Percentiles rank a stretch among this genome's conserved stretches.
Evolutionary conservation across 2,329 filamentous ascomycete genomes (phyloP).

Genomic region (Fusarium humuli): DNA sequence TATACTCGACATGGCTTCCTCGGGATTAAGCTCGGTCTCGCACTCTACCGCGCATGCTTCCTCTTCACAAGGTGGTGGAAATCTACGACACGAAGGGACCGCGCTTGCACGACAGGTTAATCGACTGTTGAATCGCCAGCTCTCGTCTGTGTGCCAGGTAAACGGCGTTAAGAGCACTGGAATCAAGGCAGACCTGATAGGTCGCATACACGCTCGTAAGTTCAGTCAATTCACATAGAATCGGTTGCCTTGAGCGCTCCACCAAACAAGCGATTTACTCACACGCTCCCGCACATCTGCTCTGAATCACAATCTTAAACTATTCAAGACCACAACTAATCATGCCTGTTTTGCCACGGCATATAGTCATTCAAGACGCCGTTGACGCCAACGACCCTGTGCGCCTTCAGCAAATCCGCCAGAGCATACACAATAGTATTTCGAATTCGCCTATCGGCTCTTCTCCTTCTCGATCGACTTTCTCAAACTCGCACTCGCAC

Average conservation of each 20-base stretch:
- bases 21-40: conserved; percentile 40
- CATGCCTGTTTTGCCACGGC: conserved; percentile 13
- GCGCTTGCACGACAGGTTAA: conserved; percentile 59
- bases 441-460: conserved; percentile 43
- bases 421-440: conserved; percentile 55
- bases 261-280: neutral
- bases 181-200: conserved; percentile 85
- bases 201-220: conserved; percentile 82
- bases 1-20: conserved; percentile 43
- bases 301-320: neutral
- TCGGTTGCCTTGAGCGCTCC: neutral
- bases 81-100: conserved; percentile 58
- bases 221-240: conserved; percentile 42
- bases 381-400: conserved; percentile 53
- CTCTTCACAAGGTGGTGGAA: conserved; percentile 40
- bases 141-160: conserved; percentile 80
- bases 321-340: conserved; percentile 9
- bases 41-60: conserved; percentile 29
- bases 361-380: conserved; percentile 57
- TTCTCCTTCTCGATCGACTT: conserved; percentile 35
- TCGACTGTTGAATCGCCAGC: conserved; percentile 68
- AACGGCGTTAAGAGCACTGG: conserved; percentile 83
- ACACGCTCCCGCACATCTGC: neutral
- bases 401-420: conserved; percentile 58
- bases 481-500: conserved; percentile 14